Base-by-base conservation (phyloP, 2,329 filamentous ascomycete species). In the Phaeosphaeriaceae sp. region DNA sequence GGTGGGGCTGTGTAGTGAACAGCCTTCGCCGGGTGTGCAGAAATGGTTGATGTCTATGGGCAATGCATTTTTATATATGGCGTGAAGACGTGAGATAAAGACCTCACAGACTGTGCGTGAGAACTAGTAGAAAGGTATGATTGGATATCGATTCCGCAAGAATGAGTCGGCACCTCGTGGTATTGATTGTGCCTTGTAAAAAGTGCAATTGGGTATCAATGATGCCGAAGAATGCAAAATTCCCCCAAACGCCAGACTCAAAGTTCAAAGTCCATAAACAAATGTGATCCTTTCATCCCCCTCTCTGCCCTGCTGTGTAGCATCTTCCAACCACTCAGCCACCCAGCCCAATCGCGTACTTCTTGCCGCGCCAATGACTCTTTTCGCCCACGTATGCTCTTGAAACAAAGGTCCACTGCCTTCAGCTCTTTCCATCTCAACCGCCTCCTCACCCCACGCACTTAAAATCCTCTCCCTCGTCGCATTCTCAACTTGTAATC, bases 271-370 rank as follows among this genome's bases (percentile, higher is more conserved):
- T 11, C 79, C 78, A 60, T 82, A 83, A 48, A 77, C 64, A 65
- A 81, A 83, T 0, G 80, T 83, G 48, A 82, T 62, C 68, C 75
- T 81, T 68, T 82, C 80, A 52, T 83, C 81, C 4, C 81, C 81
- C 25, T 76, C 66, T 60, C 76, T 70, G 7, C 76, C 71, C 20
- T 75, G 67, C 11, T 63, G 63, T 1, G 68, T 72, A n/a, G 77
- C 77, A 47, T 71, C 58, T 1, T 78, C 75, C 1, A 78, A 54
- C 69, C 74, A 72, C 9, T 60, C 59, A 6, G 68, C 62, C 4
- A 76, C 49, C 51, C 53, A 55, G 2, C 56, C 36, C 7, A 76
- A 47, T n/a, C 54, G 60, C 21, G 51, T 58, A 44, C 50, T 46
- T 56, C 56, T 62, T 9, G 68, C 13, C 15, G 48, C 17, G 1